Conservation (phyloP, 1,139 yeast genomes). For the Wickerhamiella pararugosa region DNA sequence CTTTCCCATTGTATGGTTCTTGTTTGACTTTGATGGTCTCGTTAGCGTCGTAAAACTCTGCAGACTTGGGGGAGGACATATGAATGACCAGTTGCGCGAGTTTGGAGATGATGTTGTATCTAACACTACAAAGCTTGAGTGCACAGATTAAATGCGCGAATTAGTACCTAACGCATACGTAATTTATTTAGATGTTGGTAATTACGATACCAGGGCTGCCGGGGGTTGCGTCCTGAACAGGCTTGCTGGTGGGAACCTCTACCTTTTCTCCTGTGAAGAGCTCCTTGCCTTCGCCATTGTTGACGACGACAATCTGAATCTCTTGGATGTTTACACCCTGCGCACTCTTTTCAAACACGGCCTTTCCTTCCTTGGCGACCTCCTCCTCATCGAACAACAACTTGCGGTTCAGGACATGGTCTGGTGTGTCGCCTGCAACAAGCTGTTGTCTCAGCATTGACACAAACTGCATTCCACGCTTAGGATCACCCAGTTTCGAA, state of each 20-base stretch:
- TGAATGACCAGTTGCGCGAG: too few relatives aligned
- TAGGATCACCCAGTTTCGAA: slow-evolving; percentile 37
- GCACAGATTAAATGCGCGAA: background rate
- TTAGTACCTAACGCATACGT: background rate
- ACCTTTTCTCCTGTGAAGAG: slow-evolving; percentile 56
- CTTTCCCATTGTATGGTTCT: too few relatives aligned
- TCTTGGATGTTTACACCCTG: slow-evolving; percentile 43
- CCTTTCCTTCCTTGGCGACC: slow-evolving; percentile 40
- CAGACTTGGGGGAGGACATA: too few relatives aligned
- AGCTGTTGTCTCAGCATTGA: slow-evolving; percentile 62
- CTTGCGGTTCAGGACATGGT: slow-evolving; percentile 74
- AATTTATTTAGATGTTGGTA: slow-evolving; percentile 32
- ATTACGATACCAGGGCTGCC: slow-evolving; percentile 84
- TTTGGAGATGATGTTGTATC: too few relatives aligned
- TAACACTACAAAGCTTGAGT: background rate
- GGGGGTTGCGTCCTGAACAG: slow-evolving; percentile 73
- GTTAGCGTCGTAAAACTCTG: too few relatives aligned
- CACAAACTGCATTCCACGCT: slow-evolving; percentile 96
- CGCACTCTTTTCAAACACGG: slow-evolving; percentile 46
- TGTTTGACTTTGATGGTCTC: too few relatives aligned
- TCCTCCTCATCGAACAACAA: slow-evolving; percentile 67
- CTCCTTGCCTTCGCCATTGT: slow-evolving; percentile 43
- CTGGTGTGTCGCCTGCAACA: slow-evolving; percentile 36
- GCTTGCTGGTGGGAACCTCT: slow-evolving; percentile 50
- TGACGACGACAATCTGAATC: slow-evolving; percentile 42